phyloP scores from a whole-genome alignment of 768 basidiomycete species.

The Suillus luteus region DNA sequence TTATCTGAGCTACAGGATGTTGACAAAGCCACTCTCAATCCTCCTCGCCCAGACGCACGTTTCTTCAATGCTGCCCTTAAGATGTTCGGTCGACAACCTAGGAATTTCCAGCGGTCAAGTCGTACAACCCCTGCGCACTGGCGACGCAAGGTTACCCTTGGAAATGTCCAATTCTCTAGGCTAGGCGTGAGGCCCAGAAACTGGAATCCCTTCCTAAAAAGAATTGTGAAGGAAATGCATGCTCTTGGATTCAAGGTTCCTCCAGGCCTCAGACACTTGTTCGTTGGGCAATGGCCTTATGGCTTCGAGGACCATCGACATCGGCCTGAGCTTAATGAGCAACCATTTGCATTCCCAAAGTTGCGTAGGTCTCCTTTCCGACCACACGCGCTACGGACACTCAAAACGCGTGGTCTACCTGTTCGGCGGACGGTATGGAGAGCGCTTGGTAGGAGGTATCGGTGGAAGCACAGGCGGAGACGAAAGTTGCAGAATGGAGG shows the following conservation, averaged over 20 bases:
- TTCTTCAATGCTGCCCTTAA: slow-evolving; percentile 67
- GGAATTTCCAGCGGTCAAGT: slow-evolving; percentile 21
- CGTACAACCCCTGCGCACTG: slow-evolving; percentile 27
- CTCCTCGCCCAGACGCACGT: slow-evolving; percentile 56
- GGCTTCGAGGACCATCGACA: slow-evolving; percentile 21
- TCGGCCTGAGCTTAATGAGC: slow-evolving; percentile 19
- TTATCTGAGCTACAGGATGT: slow-evolving; percentile 24
- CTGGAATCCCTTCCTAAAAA: slow-evolving; percentile 39
- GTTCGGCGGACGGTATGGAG: slow-evolving; percentile 31
- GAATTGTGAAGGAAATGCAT: slow-evolving; percentile 42
- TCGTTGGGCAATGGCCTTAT: slow-evolving; percentile 38
- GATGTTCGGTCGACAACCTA: slow-evolving; percentile 38
- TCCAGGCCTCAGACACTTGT: slow-evolving; percentile 39
- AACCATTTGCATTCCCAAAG: slow-evolving; percentile 32
- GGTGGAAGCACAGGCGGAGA: slow-evolving; percentile 24
- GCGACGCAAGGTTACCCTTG: slow-evolving; percentile 32
- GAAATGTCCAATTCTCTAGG: slow-evolving; percentile 30
- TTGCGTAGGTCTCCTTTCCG: slow-evolving; percentile 21
- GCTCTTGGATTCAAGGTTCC: slow-evolving; percentile 44
- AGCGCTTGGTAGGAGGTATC: slow-evolving; percentile 14
- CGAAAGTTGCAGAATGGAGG: slow-evolving; percentile 18
- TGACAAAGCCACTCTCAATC: slow-evolving; percentile 32
- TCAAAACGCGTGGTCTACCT: slow-evolving; percentile 39
- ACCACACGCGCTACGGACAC: slow-evolving; percentile 26
- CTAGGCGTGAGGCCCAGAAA: slow-evolving; percentile 26